Evolutionary conservation across 352 stramenopile genomes (phyloP), one percentile per base, ranked within the genome.

Genomic region (Phytophthora sp.): DNA sequence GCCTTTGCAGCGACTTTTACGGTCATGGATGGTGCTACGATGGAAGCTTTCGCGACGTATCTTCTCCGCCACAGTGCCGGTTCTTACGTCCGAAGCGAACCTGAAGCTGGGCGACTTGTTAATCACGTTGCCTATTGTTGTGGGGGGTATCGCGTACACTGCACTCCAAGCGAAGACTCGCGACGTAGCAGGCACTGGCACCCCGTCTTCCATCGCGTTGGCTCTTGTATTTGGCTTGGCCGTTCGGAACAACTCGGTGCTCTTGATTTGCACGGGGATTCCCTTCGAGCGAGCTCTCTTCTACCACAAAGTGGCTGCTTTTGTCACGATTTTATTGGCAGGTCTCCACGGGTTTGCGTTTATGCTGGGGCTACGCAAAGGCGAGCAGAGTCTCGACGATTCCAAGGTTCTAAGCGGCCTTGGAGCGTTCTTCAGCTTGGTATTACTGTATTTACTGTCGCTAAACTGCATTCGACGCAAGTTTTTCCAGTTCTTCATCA

Each of bases 401-500:
- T 27, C 46, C 0, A 55, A 66, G 24, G 46, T 77, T 46, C 24
- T 64, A 6, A 75, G 63, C 1, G 74, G 74, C 13, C 23, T 63
- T 3, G 54, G 67, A 2, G 50, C 68, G 1, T 79, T 87, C 21
- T 69, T 66, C 23, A 38, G 69, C 9, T 58, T 88, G 26, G 56
- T 69, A 20, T 57, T 67, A 33, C 71, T 86, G 11, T 60, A 73
- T 46, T 41, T 77, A 3, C 58, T 82, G 46, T 77, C 80, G 9
- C 54, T 86, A 30, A 57, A 45, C 20, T 57, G 39, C 13, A 76
- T 89, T 24, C 76, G 78, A 21, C 80, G 77, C 2, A 69, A 56
- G 7, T 87, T 80, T 53, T 90, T 84, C 60, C 57, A 82, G 57
- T 59, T 87, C 24, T 90, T 90, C 53, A 16, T 87, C 9, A 57